These are phyloP conservation scores for Trypanosoma platydactyli DNA, from an alignment of 208 protist genomes.

Conservation along the genomic window DNA sequence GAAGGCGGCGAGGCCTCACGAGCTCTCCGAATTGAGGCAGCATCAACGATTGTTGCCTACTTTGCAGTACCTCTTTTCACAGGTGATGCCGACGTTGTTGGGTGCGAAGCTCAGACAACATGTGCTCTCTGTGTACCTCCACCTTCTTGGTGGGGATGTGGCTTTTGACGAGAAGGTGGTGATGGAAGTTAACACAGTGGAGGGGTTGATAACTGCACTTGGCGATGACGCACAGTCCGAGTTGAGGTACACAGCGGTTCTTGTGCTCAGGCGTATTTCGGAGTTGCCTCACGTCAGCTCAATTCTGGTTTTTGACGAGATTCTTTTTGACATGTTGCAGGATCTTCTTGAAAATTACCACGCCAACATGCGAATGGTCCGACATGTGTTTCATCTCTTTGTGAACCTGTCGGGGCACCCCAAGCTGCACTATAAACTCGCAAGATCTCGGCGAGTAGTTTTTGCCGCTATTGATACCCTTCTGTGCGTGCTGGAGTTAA, in stretches of 20 bases:
- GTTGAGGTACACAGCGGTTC: slow-evolving; percentile 12
- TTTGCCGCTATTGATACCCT: slow-evolving; percentile 20
- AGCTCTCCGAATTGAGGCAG: not conserved
- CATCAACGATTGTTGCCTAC: slow-evolving; percentile 3
- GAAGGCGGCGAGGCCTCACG: not conserved
- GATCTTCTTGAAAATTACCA: slow-evolving; percentile 16
- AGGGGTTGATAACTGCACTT: slow-evolving; percentile 1
- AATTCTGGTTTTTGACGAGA: slow-evolving; percentile 24
- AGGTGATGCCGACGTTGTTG: slow-evolving; percentile 1
- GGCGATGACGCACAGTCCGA: not conserved
- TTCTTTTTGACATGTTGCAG: slow-evolving; percentile 22
- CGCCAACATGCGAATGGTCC: not conserved
- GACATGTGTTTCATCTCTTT: slow-evolving; percentile 17
- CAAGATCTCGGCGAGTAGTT: slow-evolving; percentile 20
- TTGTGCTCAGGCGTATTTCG: slow-evolving; percentile 22
- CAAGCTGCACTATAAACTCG: slow-evolving; percentile 26
- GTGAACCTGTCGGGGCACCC: slow-evolving; percentile 28
- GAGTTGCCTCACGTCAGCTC: slow-evolving; percentile 24
- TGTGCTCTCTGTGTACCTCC: slow-evolving; percentile 13
- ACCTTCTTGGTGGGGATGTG: slow-evolving; percentile 18
- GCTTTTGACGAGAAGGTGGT: slow-evolving; percentile 16
- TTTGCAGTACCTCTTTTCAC: slow-evolving; percentile 16
- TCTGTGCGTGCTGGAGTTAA: not conserved
- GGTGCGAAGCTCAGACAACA: slow-evolving; percentile 16
- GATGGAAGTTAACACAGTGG: slow-evolving; percentile 18